Conservation (phyloP, 129 eudicot species). For the Helianthus annuus region HanXRQr2.0-SUNRISE NC_035437.2:42340830-42341329, state of each 20-base stretch:
- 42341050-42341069: neutral
- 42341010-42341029: too few relatives aligned
- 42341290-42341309: slow-evolving; percentile 49
- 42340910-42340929: too few relatives aligned
- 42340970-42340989: neutral
- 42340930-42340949: neutral
- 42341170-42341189: slow-evolving; percentile 78
- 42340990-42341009: neutral
- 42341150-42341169: slow-evolving; percentile 72
- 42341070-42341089: neutral
- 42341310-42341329: slow-evolving; percentile 72
- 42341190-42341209: slow-evolving; percentile 76
- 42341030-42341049: neutral
- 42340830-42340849: too few relatives aligned
- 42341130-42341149: neutral
- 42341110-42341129: neutral
- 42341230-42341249: neutral
- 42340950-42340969: neutral
- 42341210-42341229: slow-evolving; percentile 63
- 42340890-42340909: too few relatives aligned
- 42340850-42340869: too few relatives aligned
- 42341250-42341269: neutral
- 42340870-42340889: too few relatives aligned
- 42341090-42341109: neutral
- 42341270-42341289: slow-evolving; percentile 54